A percentile compares a stretch with the other conserved stretches of the same genome.
These are phyloP conservation scores for Kalaharituber pfeilii DNA, from an alignment of 2,329 filamentous ascomycete species.

Conservation along the genomic window DNA sequence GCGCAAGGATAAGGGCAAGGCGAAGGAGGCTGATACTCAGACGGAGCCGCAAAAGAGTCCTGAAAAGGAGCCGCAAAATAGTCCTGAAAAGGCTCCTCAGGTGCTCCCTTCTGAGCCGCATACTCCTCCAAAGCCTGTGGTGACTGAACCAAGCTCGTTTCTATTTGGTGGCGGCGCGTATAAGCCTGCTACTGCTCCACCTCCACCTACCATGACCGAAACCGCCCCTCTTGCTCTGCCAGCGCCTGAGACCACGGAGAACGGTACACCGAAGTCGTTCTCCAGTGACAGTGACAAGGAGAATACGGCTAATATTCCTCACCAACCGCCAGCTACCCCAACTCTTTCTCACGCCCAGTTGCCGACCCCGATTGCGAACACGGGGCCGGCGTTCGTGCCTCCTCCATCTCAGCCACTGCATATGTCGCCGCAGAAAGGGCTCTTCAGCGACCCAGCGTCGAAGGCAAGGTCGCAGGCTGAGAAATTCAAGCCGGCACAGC, in stretches of 20 bases:
- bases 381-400: not conserved
- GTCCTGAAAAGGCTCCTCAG: no score
- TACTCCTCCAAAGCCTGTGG: not conserved
- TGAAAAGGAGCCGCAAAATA: no score
- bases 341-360: conserved; percentile 18
- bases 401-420: conserved; percentile 2
- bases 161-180: not conserved
- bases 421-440: conserved; percentile 1
- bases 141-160: not conserved
- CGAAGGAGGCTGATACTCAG: no score
- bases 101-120: no score
- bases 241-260: not conserved
- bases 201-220: not conserved
- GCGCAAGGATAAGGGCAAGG: conserved; percentile 34
- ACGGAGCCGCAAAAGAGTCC: no score
- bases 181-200: not conserved
- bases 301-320: not conserved
- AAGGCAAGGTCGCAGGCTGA: conserved; percentile 7
- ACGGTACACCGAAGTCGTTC: conserved; percentile 8
- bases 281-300: conserved; percentile 17
- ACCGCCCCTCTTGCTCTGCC: not conserved
- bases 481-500: conserved; percentile 15
- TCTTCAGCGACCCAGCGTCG: conserved; percentile 11
- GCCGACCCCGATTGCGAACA: conserved; percentile 9
- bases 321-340: conserved; percentile 15